Percentiles rank a stretch among this genome's conserved stretches.
phyloP scores from a whole-genome alignment of 106 monocot species.

The Dendrobium nobile region DNA sequence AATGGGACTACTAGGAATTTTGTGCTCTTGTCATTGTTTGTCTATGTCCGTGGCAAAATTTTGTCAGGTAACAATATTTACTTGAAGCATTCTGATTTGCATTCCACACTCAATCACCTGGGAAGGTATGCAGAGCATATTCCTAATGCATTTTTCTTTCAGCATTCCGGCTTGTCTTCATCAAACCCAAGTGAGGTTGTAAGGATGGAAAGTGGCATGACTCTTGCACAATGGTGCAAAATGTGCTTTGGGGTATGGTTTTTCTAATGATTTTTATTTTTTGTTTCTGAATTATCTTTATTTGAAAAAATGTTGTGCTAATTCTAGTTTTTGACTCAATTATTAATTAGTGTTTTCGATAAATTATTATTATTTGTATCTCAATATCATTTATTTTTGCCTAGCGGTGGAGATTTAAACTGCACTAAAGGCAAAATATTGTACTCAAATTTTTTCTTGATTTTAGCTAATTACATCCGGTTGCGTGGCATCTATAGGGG shows the following conservation, averaged over 20 bases:
- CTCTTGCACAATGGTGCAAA: constrained; percentile 63
- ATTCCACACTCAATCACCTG: neutral
- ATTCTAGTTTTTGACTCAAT: no score
- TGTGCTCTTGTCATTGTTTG: constrained; percentile 70
- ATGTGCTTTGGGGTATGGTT: constrained; percentile 49
- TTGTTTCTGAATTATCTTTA: no score
- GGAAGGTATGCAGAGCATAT: neutral
- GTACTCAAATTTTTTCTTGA: no score
- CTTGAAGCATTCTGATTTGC: neutral
- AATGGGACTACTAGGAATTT: constrained; percentile 58
- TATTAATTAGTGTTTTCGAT: no score
- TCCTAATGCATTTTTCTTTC: constrained; percentile 24
- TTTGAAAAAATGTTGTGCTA: no score
- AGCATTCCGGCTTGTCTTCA: constrained; percentile 79
- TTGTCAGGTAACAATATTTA: constrained; percentile 66
- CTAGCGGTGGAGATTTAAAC: no score
- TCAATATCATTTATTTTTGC: no score
- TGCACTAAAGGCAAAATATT: no score
- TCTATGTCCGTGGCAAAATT: constrained; percentile 83
- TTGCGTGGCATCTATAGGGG: no score
- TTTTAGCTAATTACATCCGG: no score
- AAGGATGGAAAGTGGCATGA: constrained; percentile 70
- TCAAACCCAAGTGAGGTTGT: constrained; percentile 58
- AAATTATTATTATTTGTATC: no score
- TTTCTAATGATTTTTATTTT: neutral